These are phyloP conservation scores for Chlamydomonas sp. DNA, from an alignment of 139 green algal species.

Conservation along the genomic window DNA sequence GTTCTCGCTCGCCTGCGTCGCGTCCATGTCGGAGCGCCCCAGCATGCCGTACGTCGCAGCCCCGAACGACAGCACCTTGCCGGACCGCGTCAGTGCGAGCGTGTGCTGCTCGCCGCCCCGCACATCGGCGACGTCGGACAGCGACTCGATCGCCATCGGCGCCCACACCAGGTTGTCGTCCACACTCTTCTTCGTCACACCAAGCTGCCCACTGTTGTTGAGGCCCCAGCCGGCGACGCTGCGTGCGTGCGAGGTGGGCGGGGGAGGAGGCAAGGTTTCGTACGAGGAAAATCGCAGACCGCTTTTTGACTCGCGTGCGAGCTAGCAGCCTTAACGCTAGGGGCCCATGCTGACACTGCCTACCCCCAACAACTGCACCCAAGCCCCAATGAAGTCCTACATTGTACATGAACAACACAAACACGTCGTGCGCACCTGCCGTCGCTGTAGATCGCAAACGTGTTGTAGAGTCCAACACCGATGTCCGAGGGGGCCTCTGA, in stretches of 20 bases:
- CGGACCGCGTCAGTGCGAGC: conserved; percentile 54
- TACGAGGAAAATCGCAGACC: too few relatives aligned
- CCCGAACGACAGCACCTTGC: conserved; percentile 61
- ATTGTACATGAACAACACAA: too few relatives aligned
- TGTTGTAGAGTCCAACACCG: conserved; percentile 6
- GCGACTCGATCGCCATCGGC: not conserved
- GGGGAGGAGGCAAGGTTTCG: too few relatives aligned
- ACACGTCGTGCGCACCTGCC: conserved; percentile 58
- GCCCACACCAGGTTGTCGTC: conserved; percentile 16
- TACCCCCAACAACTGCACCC: too few relatives aligned
- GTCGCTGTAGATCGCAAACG: conserved; percentile 25
- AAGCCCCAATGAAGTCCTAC: too few relatives aligned
- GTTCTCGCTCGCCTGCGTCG: conserved; percentile 32
- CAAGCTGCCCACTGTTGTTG: conserved; percentile 89
- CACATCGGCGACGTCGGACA: conserved; percentile 13
- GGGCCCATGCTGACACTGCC: too few relatives aligned
- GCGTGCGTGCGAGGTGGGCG: conserved; percentile 42
- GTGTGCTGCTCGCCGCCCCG: conserved; percentile 79
- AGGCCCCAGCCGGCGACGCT: conserved; percentile 67
- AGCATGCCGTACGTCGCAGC: conserved; percentile 76
- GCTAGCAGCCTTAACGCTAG: too few relatives aligned
- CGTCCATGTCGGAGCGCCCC: conserved; percentile 47
- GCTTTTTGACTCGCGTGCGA: too few relatives aligned
- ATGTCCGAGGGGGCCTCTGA: not conserved
- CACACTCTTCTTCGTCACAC: conserved; percentile 20